Conservation (phyloP, 768 basidiomycete species). For the Goffeauzyma gilvescens region DNA sequence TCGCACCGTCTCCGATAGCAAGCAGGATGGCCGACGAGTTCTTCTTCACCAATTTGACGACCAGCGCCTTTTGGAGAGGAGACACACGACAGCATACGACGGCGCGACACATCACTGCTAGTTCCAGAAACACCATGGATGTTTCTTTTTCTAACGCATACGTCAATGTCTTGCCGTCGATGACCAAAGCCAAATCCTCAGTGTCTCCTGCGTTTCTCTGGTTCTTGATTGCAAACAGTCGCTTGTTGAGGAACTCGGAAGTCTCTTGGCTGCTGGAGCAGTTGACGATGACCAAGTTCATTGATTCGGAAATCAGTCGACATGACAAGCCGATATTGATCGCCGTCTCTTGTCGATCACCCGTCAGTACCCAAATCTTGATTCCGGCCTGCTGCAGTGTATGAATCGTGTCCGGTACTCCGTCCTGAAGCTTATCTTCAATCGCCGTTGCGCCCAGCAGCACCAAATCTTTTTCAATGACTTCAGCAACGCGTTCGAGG, state of each 20-base stretch:
- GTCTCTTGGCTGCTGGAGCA: constrained; percentile 68
- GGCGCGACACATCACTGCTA: constrained; percentile 81
- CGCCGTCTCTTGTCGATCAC: constrained; percentile 94
- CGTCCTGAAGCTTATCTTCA: constrained; percentile 95
- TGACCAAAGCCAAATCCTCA: constrained; percentile 85
- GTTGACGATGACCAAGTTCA: constrained; percentile 95
- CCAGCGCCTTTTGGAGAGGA: constrained; percentile 87
- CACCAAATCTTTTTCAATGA: constrained; percentile 86
- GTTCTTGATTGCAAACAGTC: constrained; percentile 78
- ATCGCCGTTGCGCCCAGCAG: constrained; percentile 92
- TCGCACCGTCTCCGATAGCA: constrained; percentile 93
- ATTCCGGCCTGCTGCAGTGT: constrained; percentile 95
- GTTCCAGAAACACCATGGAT: constrained; percentile 72
- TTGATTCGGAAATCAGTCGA: constrained; percentile 86
- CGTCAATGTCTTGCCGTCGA: constrained; percentile 85
- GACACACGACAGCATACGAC: constrained; percentile 98
- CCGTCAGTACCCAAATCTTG: constrained; percentile 98
- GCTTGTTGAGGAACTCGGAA: constrained; percentile 65
- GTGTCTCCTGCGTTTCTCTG: constrained; percentile 77
- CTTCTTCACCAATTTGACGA: constrained; percentile 97
- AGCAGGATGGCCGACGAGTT: constrained; percentile 82
- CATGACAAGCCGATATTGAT: constrained; percentile 99
- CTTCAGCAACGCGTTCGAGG: constrained; percentile 78
- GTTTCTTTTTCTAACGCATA: constrained; percentile 87
- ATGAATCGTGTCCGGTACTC: constrained; percentile 94